These are phyloP conservation scores for Starmerella gropengiesseri DNA, from an alignment of 805 yeast species.

Conservation along the genomic window DNA sequence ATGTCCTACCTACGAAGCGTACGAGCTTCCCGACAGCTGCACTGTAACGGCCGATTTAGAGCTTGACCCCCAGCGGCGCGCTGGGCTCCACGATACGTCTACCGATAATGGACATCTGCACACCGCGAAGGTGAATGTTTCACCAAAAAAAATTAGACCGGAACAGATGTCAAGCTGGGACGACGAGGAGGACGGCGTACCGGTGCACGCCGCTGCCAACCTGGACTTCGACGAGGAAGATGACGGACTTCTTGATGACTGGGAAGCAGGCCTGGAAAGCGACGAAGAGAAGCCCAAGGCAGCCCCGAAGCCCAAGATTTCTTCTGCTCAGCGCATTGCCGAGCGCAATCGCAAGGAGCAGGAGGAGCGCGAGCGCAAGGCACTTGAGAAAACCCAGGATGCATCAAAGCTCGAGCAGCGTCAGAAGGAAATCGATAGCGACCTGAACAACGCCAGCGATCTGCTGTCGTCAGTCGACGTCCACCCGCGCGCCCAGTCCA, in stretches of 20 bases:
- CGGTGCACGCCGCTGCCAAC: constrained; percentile 47
- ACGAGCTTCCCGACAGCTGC: too few species aligned
- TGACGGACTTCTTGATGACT: constrained; percentile 77
- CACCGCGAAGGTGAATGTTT: not conserved
- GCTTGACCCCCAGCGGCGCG: too few species aligned
- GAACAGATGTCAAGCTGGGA: constrained; percentile 36
- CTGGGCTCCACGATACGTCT: too few species aligned
- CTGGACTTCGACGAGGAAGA: constrained; percentile 77
- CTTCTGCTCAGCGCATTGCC: constrained; percentile 33
- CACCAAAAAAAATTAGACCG: too few species aligned
- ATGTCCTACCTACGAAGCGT: too few species aligned
- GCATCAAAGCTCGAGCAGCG: constrained; percentile 66
- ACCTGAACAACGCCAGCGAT: constrained; percentile 86
- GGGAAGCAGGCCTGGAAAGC: constrained; percentile 76
- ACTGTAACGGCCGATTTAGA: too few species aligned
- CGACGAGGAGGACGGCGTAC: constrained; percentile 80
- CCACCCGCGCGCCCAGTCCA: constrained; percentile 26
- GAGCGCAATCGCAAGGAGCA: constrained; percentile 35
- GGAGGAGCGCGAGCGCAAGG: constrained; percentile 40
- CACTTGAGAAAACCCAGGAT: constrained; percentile 38
- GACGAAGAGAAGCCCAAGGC: constrained; percentile 35
- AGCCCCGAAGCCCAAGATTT: constrained; percentile 37
- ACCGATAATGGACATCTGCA: too few species aligned
- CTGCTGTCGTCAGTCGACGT: constrained; percentile 59
- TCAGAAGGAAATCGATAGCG: constrained; percentile 73